These are phyloP conservation scores for Phialocephala sp. DNA, from an alignment of 2,329 filamentous ascomycete species.

Conservation along the genomic window DNA sequence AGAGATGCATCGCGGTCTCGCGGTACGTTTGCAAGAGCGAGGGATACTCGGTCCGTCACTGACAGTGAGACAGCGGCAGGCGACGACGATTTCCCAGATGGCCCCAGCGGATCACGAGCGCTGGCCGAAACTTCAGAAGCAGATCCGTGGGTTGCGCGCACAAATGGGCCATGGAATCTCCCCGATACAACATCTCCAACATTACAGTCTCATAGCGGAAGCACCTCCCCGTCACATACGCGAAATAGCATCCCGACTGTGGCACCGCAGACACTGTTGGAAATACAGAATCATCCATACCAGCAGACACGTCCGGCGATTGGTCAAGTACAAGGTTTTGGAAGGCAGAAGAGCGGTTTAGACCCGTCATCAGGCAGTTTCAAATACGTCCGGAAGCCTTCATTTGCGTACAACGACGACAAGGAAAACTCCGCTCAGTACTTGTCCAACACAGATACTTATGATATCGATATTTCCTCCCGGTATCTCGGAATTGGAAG, in stretches of 20 bases:
- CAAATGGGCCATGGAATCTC: conserved; percentile 63
- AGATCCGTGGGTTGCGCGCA: conserved; percentile 62
- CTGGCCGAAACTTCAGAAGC: conserved; percentile 70
- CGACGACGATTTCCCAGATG: conserved; percentile 52
- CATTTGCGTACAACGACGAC: conserved; percentile 39
- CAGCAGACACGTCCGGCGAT: conserved; percentile 52
- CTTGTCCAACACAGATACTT: conserved; percentile 31
- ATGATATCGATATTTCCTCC: conserved; percentile 36
- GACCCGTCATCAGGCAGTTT: conserved; percentile 53
- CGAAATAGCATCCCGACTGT: conserved; percentile 53
- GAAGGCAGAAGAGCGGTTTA: conserved; percentile 47
- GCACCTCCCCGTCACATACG: conserved; percentile 63
- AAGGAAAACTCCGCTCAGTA: conserved; percentile 41
- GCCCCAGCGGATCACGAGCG: conserved; percentile 71
- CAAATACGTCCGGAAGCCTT: conserved; percentile 33
- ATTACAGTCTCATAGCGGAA: conserved; percentile 52
- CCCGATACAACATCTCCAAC: conserved; percentile 52
- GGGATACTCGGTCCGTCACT: conserved; percentile 31
- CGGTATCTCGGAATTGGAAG: conserved; percentile 52
- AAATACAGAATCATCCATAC: conserved; percentile 48
- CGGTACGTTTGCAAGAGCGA: conserved; percentile 49
- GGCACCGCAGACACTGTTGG: conserved; percentile 45
- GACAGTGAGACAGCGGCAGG: conserved; percentile 41
- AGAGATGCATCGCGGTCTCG: conserved; percentile 52
- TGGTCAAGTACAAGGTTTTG: conserved; percentile 46